These are phyloP conservation scores for Chlamydomonas eustigma DNA, from an alignment of 139 green algal species.

Conservation along the genomic window DNA sequence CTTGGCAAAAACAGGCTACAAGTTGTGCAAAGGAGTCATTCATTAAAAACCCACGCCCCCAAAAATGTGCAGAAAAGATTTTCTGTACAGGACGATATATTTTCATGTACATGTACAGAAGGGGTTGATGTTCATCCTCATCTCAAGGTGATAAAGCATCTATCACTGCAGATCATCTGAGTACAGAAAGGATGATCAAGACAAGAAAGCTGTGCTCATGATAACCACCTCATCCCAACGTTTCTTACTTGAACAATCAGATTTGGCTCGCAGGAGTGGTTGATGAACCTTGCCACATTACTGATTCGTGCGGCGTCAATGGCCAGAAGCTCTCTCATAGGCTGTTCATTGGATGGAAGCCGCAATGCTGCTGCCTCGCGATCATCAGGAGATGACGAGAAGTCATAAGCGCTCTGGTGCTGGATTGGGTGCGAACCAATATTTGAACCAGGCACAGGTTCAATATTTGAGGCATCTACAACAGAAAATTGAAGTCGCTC, in stretches of 20 bases:
- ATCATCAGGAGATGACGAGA: too few relatives aligned
- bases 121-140: neutral
- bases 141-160: neutral
- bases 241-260: neutral
- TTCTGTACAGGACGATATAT: too few relatives aligned
- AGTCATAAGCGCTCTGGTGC: too few relatives aligned
- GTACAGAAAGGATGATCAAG: neutral
- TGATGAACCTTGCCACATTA: conserved; percentile 88
- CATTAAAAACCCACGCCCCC: too few relatives aligned
- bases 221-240: neutral
- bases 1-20: conserved; percentile 1
- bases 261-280: conserved; percentile 59
- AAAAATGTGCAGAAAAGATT: too few relatives aligned
- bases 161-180: neutral
- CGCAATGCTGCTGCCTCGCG: too few relatives aligned
- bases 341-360: too few relatives aligned
- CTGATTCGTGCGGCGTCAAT: conserved; percentile 49
- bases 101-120: neutral
- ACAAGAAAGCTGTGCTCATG: neutral
- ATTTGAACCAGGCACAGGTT: too few relatives aligned
- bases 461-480: too few relatives aligned
- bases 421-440: too few relatives aligned
- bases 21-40: too few relatives aligned
- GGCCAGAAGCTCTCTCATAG: neutral
- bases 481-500: too few relatives aligned